Evolutionary conservation across 495 filamentous ascomycete genomes (phyloP).

Genomic region (Hypoxylon lienhwacheense): DNA sequence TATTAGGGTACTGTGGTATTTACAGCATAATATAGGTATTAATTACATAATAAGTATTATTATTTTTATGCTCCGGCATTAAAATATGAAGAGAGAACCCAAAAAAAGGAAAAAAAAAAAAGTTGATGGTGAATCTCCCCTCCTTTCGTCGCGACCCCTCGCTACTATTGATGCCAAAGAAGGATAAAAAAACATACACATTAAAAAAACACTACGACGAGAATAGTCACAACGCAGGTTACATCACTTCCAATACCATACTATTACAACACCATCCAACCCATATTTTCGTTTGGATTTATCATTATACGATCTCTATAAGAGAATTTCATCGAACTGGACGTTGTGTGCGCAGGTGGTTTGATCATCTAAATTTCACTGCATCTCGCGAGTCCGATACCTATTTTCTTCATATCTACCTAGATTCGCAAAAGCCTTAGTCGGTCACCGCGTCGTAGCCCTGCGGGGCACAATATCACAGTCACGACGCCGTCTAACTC

Average conservation of each 20-base stretch:
- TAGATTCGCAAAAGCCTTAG: constrained; percentile 1
- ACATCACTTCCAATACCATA: background rate
- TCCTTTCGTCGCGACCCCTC: constrained; percentile 36
- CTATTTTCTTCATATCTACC: constrained; percentile 1
- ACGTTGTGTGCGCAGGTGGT: background rate
- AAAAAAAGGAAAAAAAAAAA: constrained; percentile 30
- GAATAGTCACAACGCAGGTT: background rate
- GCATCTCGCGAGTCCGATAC: background rate
- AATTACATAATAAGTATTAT: background rate
- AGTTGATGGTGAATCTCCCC: constrained; percentile 15
- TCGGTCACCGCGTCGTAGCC: constrained; percentile 30
- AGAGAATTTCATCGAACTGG: background rate
- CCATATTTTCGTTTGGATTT: constrained; percentile 13
- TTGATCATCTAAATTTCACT: background rate
- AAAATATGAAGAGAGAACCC: constrained; percentile 5
- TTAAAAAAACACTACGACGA: constrained; percentile 20
- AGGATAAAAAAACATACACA: no score
- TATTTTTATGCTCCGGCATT: no score
- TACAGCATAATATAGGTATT: background rate
- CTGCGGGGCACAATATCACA: constrained; percentile 33
- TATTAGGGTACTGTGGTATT: no score
- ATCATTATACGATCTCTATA: constrained; percentile 3
- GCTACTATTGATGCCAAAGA: constrained; percentile 18
- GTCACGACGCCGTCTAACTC: constrained; percentile 14
- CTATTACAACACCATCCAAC: no score